A percentile compares a stretch with the other conserved stretches of the same genome.
These are phyloP conservation scores for Hymenoscyphus fructigenus DNA, from an alignment of 2,329 filamentous ascomycete species.

Conservation along the genomic window DNA sequence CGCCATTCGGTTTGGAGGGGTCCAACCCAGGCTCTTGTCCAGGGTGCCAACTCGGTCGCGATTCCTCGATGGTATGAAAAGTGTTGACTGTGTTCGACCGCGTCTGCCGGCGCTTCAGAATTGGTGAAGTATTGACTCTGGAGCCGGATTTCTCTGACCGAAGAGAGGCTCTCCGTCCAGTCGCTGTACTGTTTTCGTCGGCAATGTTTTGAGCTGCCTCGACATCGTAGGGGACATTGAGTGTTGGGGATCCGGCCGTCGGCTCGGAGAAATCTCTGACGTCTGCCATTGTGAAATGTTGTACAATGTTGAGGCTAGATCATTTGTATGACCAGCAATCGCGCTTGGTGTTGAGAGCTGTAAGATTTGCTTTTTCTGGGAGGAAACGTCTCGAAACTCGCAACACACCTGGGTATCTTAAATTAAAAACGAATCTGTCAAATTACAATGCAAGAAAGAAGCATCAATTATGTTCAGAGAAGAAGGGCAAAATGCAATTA, in stretches of 20 bases:
- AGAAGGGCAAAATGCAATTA: not conserved
- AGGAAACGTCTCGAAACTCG: not conserved
- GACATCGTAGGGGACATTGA: constrained; percentile 24
- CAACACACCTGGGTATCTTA: not conserved
- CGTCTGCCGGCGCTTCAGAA: constrained; percentile 28
- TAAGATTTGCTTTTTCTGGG: not conserved
- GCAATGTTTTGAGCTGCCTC: constrained; percentile 18
- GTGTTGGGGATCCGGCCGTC: not conserved
- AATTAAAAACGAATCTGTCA: not conserved
- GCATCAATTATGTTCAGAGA: constrained; percentile 2
- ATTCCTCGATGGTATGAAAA: constrained; percentile 28
- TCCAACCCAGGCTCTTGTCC: constrained; percentile 73
- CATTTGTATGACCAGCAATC: not conserved
- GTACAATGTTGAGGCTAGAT: not conserved
- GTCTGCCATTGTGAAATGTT: constrained; percentile 3
- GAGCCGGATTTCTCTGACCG: constrained; percentile 19
- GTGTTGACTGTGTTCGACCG: constrained; percentile 27
- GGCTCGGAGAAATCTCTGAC: constrained; percentile 7
- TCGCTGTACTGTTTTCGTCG: not conserved
- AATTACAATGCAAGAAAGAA: not conserved
- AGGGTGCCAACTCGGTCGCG: constrained; percentile 48
- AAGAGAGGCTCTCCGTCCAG: constrained; percentile 13
- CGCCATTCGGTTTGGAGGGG: constrained; percentile 63
- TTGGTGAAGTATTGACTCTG: constrained; percentile 12
- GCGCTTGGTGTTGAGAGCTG: not conserved